phyloP scores from a whole-genome alignment of 202 grass and related monocot species.

The Zoysia matrella region DNA sequence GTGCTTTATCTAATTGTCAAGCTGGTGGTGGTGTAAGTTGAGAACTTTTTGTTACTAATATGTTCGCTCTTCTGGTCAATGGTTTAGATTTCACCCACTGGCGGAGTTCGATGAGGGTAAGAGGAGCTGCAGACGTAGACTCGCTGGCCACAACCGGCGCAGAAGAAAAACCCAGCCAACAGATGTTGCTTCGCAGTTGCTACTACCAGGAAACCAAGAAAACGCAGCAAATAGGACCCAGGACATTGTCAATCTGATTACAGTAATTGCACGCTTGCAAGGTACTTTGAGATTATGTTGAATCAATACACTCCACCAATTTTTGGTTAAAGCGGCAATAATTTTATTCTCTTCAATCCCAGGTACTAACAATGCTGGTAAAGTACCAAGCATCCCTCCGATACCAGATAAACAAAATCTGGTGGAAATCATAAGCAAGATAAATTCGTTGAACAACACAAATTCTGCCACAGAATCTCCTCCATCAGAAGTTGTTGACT shows the following conservation, averaged over 20 bases:
- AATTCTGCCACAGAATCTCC: conserved; percentile 54
- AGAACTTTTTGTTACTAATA: conserved; percentile 45
- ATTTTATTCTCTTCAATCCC: conserved; percentile 9
- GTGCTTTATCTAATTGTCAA: conserved; percentile 21
- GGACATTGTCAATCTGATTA: conserved; percentile 87
- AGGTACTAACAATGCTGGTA: conserved; percentile 43
- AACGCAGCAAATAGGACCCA: conserved; percentile 67
- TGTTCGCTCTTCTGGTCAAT: conserved; percentile 45
- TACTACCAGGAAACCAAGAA: conserved; percentile 90
- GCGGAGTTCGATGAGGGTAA: conserved; percentile 79
- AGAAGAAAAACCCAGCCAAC: conserved; percentile 91
- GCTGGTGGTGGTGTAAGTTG: neutral
- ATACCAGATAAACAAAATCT: too few relatives aligned
- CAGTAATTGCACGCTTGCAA: conserved; percentile 54
- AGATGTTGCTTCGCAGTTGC: conserved; percentile 80
- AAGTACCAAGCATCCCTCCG: too few relatives aligned
- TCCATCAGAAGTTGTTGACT: conserved; percentile 70
- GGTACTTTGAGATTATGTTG: neutral
- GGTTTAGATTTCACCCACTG: conserved; percentile 89
- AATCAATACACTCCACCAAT: neutral
- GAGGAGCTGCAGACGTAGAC: too few relatives aligned
- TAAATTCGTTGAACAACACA: too few relatives aligned
- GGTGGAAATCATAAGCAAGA: too few relatives aligned
- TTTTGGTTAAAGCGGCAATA: conserved; percentile 19
- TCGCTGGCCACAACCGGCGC: conserved; percentile 68